These are phyloP conservation scores for Glonium stellatum DNA, from an alignment of 495 filamentous ascomycete genomes.

Conservation along the genomic window DNA sequence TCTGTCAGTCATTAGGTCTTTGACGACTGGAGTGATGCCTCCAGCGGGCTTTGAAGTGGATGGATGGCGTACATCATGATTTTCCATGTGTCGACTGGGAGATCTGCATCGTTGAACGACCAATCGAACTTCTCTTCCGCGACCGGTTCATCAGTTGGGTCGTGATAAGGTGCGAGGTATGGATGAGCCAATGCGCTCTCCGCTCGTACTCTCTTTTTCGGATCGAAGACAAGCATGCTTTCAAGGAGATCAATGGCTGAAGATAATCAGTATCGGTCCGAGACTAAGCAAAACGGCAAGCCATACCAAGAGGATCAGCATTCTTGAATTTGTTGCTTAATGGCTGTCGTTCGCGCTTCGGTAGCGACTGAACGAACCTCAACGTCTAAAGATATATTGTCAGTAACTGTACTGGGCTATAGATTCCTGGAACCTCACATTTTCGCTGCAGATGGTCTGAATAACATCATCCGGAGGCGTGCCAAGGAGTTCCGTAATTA, in stretches of 20 bases:
- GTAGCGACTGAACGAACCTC: constrained; percentile 93
- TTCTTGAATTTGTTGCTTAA: constrained; percentile 91
- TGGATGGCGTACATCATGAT: constrained; percentile 94
- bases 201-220: constrained; percentile 81
- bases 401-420: not conserved
- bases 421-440: constrained; percentile 51
- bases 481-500: constrained; percentile 95
- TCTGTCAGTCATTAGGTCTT: constrained; percentile 15
- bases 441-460: constrained; percentile 95
- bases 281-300: not conserved
- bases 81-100: constrained; percentile 99
- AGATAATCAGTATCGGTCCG: constrained; percentile 3
- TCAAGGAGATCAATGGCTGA: constrained; percentile 89
- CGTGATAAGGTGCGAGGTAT: constrained; percentile 94
- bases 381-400: constrained; percentile 56
- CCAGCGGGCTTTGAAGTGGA: not conserved
- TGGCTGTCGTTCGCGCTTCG: constrained; percentile 88
- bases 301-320: constrained; percentile 80
- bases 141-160: constrained; percentile 90
- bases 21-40: constrained; percentile 19
- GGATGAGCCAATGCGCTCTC: constrained; percentile 79
- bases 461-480: constrained; percentile 99
- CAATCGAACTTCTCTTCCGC: constrained; percentile 98
- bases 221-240: constrained; percentile 96
- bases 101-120: constrained; percentile 99